A percentile compares a stretch with the other conserved stretches of the same genome.
Evolutionary conservation across 805 yeast species (phyloP).

Genomic region (Sungouiella thailandica): DNA sequence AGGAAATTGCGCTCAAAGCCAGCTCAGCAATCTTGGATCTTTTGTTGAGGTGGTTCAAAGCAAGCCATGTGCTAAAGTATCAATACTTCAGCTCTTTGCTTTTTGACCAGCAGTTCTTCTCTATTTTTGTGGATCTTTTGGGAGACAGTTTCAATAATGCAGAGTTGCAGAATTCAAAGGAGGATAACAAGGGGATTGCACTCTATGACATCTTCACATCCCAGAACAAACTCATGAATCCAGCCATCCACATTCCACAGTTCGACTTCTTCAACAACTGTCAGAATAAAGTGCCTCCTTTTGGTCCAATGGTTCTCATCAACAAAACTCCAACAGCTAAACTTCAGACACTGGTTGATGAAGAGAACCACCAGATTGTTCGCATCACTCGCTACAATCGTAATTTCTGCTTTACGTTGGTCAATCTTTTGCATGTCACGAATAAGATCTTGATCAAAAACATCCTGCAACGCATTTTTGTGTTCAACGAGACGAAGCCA

Average conservation of each 20-base stretch:
- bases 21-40: slow-evolving; percentile 48
- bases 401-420: slow-evolving; percentile 44
- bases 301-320: slow-evolving; percentile 20
- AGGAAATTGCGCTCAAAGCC: slow-evolving; percentile 59
- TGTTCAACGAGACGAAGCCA: slow-evolving; percentile 58
- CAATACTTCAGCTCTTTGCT: slow-evolving; percentile 69
- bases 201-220: slow-evolving; percentile 31
- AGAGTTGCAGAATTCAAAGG: slow-evolving; percentile 23
- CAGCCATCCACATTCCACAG: slow-evolving; percentile 26
- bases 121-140: slow-evolving; percentile 27
- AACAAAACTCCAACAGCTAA: slow-evolving; percentile 25
- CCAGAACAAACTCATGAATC: slow-evolving; percentile 39
- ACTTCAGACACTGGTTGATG: slow-evolving; percentile 23
- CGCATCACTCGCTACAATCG: slow-evolving; percentile 27
- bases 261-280: slow-evolving; percentile 38
- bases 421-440: slow-evolving; percentile 49
- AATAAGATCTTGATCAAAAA: slow-evolving; percentile 60
- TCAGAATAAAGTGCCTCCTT: slow-evolving; percentile 14
- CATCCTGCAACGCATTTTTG: slow-evolving; percentile 62
- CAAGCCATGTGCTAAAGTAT: slow-evolving; percentile 71
- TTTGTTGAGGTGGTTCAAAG: slow-evolving; percentile 72
- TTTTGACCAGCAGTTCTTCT: slow-evolving; percentile 63
- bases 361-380: slow-evolving; percentile 22
- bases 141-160: slow-evolving; percentile 31
- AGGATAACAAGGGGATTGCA: slow-evolving; percentile 11